These are phyloP conservation scores for Eimeria nieschulzi DNA, from an alignment of 169 alveolate species.

Conservation along the genomic window DNA sequence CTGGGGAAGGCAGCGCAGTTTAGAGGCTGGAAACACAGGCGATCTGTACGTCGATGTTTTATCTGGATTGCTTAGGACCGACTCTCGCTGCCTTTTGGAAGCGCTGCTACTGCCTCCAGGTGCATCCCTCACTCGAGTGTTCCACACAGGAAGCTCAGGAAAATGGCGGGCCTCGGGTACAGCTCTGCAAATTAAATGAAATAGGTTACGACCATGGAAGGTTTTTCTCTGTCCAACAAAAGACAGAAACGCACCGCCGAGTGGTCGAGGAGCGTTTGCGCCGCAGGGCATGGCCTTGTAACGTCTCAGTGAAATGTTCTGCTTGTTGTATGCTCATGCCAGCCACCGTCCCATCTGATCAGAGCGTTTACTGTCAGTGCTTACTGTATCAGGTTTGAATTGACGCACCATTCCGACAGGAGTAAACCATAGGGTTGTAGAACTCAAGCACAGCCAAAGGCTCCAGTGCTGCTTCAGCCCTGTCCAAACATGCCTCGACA, in stretches of 20 bases:
- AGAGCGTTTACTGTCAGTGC: neutral
- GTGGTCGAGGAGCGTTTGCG: slow-evolving; percentile 23
- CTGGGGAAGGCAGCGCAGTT: slow-evolving; percentile 11
- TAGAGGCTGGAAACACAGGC: neutral
- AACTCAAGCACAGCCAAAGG: slow-evolving; percentile 10
- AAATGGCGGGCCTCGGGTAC: no score
- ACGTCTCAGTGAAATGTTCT: slow-evolving; percentile 12
- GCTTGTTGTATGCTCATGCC: slow-evolving; percentile 46
- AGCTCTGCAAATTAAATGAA: no score
- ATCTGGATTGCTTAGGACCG: no score
- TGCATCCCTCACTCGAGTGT: no score
- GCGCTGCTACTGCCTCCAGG: no score
- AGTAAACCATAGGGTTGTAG: slow-evolving; percentile 37
- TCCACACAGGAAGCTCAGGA: no score
- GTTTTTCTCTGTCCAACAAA: no score
- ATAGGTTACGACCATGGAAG: no score
- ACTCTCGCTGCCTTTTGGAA: no score
- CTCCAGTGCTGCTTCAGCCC: slow-evolving; percentile 31
- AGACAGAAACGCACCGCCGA: slow-evolving; percentile 5
- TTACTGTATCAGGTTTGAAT: no score
- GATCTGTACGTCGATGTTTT: no score
- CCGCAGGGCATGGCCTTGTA: neutral
- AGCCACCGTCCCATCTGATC: slow-evolving; percentile 6
- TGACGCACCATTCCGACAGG: slow-evolving; percentile 47
- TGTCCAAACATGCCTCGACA: neutral